Base-by-base conservation (phyloP, 1,284 basidiomycete genomes). In the Trametes versicolor region DNA sequence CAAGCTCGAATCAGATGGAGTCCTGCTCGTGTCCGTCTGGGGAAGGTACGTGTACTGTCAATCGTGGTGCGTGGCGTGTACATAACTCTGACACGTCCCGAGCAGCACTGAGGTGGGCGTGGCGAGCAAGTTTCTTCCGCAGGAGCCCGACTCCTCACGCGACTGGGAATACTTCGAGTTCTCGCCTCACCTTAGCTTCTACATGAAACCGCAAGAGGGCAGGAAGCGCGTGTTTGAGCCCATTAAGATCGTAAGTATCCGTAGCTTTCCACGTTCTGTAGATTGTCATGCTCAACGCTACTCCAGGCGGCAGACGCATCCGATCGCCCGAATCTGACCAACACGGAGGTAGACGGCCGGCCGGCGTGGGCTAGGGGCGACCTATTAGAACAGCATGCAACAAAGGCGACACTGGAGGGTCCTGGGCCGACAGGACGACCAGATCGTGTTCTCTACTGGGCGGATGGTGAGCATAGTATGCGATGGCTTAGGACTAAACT, bases 111-210 rank as follows among this genome's bases (percentile, higher is more conserved):
- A 66, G 25, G 50, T 53, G 3, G 64, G 64, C 29, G 48, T 52
- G 4, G 50, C 39, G 8, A 62, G 50, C 2, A 59, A 59, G 51
- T 47, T 58, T 34, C 10, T 61, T 21, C 37, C 34, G 12, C 6
- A 37, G 45, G 7, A 25, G n/a, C n/a, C n/a, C 19, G 13, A 52
- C 1, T 54, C 53, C 13, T 1, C 17, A 21, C 39, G 27, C 17
- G 58, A 64, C 15, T 64, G 62, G 62, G 65, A 64, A 41, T 67
- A 67, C 65, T 63, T 66, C 60, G 39, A 52, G 32, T 52, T 66
- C 47, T 47, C 60, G 34, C 45, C 55, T 6, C 55, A 62, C 48
- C 21, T 48, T 34, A 29, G 29, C 15, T 56, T 60, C n/a, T 13
- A 43, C 21, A 59, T 66, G 57, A 37, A 45, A 17, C 65, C 65